Base-by-base conservation (phyloP, 2,329 filamentous ascomycete genomes). In the Trichoderma oligosporum region DNA sequence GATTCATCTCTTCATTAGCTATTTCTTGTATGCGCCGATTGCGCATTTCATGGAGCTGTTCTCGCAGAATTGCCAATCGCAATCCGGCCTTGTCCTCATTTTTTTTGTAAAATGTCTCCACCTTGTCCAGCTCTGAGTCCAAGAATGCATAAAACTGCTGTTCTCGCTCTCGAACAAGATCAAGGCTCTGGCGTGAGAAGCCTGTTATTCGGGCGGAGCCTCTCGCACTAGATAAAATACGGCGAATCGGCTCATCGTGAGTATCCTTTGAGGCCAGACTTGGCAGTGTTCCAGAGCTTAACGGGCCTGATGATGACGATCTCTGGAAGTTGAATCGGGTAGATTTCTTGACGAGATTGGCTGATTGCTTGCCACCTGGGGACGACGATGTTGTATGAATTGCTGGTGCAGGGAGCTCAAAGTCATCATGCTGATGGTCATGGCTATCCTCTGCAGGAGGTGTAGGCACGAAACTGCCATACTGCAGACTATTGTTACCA, bases 21-120 rank as follows among this genome's bases (percentile, higher is more conserved):
- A 91, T 77, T 67, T 97, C 91, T 52, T 87, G 81, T 25, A 90
- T 80, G 20, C 93, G 85, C 12, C 88, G 83, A 69, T 95, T 91
- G 42, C 91, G 83, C 91, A 97, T 96, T 65, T 95, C 88, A 68
- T 96, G 92, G 29, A 99, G 79, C 70, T 99, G 94, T 51, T 91
- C 84, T 39, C 89, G 83, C 45, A 99, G 77, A 4, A 87, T 71
- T 0, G 77, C 75, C 22, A 97, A 75, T 2, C 92, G 83, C 55
- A 86, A 76, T 0, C 84, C 87, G 0, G 93, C 90, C 68, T 97
- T 90, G 25, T 89, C 82, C 68, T 99, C 94, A 68, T 97, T 97
- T 63, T 83, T 76, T 64, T 83, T 85, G 76, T 97, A 97, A 67
- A 99, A 99, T 0, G 78, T 74, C 68, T 99, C 92, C 9, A 99